Evolutionary conservation across 2,329 filamentous ascomycete genomes (phyloP).

Genomic region (Epichloe glyceriae): DNA sequence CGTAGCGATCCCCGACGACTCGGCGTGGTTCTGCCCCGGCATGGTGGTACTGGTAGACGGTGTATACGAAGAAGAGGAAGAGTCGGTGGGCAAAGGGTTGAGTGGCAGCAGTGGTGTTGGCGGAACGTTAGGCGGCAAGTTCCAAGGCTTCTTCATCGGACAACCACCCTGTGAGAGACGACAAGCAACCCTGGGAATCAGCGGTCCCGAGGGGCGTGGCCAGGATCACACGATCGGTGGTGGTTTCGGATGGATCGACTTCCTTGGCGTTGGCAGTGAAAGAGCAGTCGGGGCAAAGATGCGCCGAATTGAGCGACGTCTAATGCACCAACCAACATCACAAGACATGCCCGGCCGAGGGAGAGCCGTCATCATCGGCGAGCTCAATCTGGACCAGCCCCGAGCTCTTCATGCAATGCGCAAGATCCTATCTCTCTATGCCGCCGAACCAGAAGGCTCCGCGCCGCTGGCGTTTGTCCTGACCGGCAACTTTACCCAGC

Average conservation of each 20-base stretch:
- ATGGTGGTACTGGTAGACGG: constrained; percentile 95
- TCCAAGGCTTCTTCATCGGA: constrained; percentile 80
- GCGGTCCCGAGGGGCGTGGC: constrained; percentile 38
- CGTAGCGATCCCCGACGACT: constrained; percentile 68
- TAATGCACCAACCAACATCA: constrained; percentile 36
- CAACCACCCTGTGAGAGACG: constrained; percentile 85
- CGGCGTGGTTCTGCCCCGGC: constrained; percentile 84
- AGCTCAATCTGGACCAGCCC: constrained; percentile 76
- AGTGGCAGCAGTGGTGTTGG: constrained; percentile 73
- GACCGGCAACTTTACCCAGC: constrained; percentile 67
- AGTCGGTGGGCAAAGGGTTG: constrained; percentile 53
- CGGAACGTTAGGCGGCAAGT: constrained; percentile 81
- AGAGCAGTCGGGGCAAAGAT: constrained; percentile 71
- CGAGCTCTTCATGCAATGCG: constrained; percentile 68
- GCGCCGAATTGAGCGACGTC: constrained; percentile 61
- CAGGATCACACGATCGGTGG: constrained; percentile 54
- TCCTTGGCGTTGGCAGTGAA: constrained; percentile 81
- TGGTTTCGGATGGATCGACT: constrained; percentile 95
- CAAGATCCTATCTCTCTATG: constrained; percentile 66
- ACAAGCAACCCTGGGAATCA: constrained; percentile 62
- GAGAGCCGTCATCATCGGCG: constrained; percentile 64
- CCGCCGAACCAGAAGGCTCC: constrained; percentile 46
- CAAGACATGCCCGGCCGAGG: constrained; percentile 28
- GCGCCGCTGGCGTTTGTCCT: constrained; percentile 71
- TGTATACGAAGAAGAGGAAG: constrained; percentile 88